Conservation (phyloP, 1,284 basidiomycete genomes). For the Sanghuangporus weigelae region DNA sequence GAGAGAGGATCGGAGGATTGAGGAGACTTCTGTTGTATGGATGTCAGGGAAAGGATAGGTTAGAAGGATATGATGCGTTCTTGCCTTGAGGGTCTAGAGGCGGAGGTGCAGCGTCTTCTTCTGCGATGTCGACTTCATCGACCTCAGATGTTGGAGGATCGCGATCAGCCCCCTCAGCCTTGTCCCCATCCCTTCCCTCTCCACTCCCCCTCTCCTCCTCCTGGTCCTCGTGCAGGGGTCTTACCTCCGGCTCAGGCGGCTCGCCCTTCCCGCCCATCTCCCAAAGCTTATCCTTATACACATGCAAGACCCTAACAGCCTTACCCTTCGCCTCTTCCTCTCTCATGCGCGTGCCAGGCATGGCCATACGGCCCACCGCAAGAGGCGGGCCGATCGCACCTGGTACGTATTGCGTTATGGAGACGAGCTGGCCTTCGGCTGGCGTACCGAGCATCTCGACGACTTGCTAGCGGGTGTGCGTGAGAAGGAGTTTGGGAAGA, state of each 20-base stretch:
- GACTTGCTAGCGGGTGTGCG: conserved; percentile 39
- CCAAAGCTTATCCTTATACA: conserved; percentile 70
- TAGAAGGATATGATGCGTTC: conserved; percentile 16
- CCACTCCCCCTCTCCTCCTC: conserved; percentile 11
- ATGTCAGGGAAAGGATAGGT: conserved; percentile 27
- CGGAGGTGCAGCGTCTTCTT: conserved; percentile 17
- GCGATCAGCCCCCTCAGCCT: background rate
- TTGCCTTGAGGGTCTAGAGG: conserved; percentile 24
- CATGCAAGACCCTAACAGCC: conserved; percentile 63
- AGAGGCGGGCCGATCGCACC: conserved; percentile 45
- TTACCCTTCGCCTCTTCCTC: conserved; percentile 59
- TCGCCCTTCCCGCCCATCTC: conserved; percentile 57
- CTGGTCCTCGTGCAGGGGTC: conserved; percentile 19
- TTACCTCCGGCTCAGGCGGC: conserved; percentile 35
- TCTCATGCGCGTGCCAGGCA: conserved; percentile 41
- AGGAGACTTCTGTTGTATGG: conserved; percentile 49
- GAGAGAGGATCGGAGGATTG: conserved; percentile 63
- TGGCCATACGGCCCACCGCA: conserved; percentile 65
- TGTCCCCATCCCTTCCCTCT: conserved; percentile 17
- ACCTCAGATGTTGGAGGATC: conserved; percentile 6
- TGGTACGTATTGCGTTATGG: conserved; percentile 45
- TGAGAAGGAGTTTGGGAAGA: conserved; percentile 5
- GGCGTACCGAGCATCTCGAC: conserved; percentile 25
- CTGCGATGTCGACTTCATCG: conserved; percentile 10
- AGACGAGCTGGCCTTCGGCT: conserved; percentile 42